Evolutionary conservation across 441 rosid genomes (phyloP), one percentile per base, ranked within the genome.

Genomic region (Gossypium trilobum): DNA sequence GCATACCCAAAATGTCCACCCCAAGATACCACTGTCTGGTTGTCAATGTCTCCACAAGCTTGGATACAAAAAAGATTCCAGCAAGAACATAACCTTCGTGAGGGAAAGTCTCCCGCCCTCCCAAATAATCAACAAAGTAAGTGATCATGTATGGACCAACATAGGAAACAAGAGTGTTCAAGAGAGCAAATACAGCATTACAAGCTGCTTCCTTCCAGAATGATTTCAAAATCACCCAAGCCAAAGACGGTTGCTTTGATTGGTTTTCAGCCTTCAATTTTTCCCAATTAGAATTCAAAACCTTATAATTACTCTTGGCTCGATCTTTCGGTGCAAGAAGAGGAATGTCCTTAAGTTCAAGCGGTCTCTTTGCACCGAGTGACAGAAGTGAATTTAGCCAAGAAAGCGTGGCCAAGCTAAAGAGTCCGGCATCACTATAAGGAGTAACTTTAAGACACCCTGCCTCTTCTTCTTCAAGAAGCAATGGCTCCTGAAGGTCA

Each of bases 1-100:
- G 99, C 99, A 95, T 95, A 9, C 99, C 99, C 81, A 92, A 79
- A 75, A 95, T 95, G 82, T 95, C 99, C 58, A 95, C 99, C 62
- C 99, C 99, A n/a, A 95, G 93, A 84, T 95, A 95, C 99, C 99
- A 95, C 73, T 95, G 99, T 71, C 99, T 87, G 71, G 95, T 92
- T 13, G 98, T 88, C 66, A 95, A 59, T 23, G 99, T 92, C 89
- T 95, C 99, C 55, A 82, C 81, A 63, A 95, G 93, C 89, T 95
- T 95, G 27, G 99, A 95, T 5, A 83, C 64, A 72, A 95, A 95
- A 86, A 95, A 95, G 70, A 86, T 86, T 68, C 96, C 98, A 2
- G 99, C 98, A 77, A 95, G 97, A 75, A 91, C 79, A 77, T 95
- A 95, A 55, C 99, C 99, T 80, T 95, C 98, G 31, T 92, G 93